Conservation (phyloP, 768 basidiomycete species). For the Trametes sanguinea region DNA sequence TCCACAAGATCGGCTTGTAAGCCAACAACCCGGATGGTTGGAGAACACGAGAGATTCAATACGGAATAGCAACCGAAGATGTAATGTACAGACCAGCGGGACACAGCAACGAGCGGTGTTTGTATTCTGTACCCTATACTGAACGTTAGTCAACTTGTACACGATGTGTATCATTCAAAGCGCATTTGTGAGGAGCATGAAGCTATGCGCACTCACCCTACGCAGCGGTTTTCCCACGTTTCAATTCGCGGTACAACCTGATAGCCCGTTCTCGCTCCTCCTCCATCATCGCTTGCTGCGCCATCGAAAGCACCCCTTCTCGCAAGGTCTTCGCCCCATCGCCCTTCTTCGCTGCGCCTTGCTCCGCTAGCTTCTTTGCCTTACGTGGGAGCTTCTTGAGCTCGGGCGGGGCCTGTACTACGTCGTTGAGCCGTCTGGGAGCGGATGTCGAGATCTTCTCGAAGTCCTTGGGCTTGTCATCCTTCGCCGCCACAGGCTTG, state of each 20-base stretch:
- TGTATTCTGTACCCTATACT: too few relatives aligned
- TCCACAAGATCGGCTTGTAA: too few relatives aligned
- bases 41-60: too few relatives aligned
- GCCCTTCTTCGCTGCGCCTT: slow-evolving; percentile 27
- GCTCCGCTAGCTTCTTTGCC: slow-evolving; percentile 30
- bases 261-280: slow-evolving; percentile 72
- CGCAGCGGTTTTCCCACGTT: slow-evolving; percentile 42
- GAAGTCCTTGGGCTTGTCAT: slow-evolving; percentile 48
- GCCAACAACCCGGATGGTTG: too few relatives aligned
- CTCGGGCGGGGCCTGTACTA: slow-evolving; percentile 68
- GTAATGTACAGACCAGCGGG: too few relatives aligned
- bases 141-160: too few relatives aligned
- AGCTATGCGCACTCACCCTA: background rate
- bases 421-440: slow-evolving; percentile 70
- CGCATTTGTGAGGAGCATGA: too few relatives aligned
- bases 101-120: too few relatives aligned
- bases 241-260: slow-evolving; percentile 66
- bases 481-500: slow-evolving; percentile 2
- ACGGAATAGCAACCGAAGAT: too few relatives aligned
- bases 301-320: slow-evolving; percentile 64
- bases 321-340: slow-evolving; percentile 27
- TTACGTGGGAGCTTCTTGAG: slow-evolving; percentile 58
- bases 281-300: slow-evolving; percentile 77
- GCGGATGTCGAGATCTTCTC: slow-evolving; percentile 48
- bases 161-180: too few relatives aligned